A percentile compares a stretch with the other conserved stretches of the same genome.
Conservation (phyloP, 1,284 basidiomycete species). For the Ceratobasidium sp. region DNA sequence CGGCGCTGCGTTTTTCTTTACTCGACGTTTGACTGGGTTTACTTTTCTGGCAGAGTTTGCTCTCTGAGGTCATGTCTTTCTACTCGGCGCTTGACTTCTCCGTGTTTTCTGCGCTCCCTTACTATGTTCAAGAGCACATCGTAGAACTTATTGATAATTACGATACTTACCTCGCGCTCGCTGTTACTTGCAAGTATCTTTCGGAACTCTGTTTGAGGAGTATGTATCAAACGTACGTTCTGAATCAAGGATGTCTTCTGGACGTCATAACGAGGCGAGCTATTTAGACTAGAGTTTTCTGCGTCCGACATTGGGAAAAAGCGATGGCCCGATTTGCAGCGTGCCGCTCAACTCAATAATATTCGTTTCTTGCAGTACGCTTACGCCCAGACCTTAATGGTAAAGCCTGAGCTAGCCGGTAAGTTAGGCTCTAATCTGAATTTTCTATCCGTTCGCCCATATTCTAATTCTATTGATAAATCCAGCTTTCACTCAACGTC, state of each 20-base stretch:
- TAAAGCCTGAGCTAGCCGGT: constrained; percentile 23
- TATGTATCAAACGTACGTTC: constrained; percentile 20
- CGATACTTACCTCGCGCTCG: constrained; percentile 15
- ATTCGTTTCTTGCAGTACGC: constrained; percentile 10
- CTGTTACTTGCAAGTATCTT: constrained; percentile 18
- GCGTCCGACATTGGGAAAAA: constrained; percentile 22
- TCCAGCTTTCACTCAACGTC: constrained; percentile 18
- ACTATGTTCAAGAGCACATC: constrained; percentile 22
- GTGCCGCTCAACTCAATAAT: neutral
- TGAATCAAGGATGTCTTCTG: neutral
- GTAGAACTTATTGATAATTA: constrained; percentile 20
- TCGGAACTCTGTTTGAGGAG: constrained; percentile 21
- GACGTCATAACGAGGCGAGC: neutral
- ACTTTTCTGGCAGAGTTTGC: too few species aligned
- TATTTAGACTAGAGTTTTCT: constrained; percentile 28
- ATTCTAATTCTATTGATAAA: neutral
- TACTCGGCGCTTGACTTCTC: constrained; percentile 18
- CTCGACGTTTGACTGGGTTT: neutral
- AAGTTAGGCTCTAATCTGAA: neutral
- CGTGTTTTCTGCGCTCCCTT: constrained; percentile 22
- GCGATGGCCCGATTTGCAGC: neutral
- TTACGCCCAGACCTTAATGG: constrained; percentile 7
- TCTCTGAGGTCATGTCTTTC: neutral
- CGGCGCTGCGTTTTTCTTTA: neutral
- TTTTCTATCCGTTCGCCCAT: neutral